These are phyloP conservation scores for Diaporthe citriasiana DNA, from an alignment of 2,329 filamentous ascomycete genomes.

Conservation along the genomic window DNA sequence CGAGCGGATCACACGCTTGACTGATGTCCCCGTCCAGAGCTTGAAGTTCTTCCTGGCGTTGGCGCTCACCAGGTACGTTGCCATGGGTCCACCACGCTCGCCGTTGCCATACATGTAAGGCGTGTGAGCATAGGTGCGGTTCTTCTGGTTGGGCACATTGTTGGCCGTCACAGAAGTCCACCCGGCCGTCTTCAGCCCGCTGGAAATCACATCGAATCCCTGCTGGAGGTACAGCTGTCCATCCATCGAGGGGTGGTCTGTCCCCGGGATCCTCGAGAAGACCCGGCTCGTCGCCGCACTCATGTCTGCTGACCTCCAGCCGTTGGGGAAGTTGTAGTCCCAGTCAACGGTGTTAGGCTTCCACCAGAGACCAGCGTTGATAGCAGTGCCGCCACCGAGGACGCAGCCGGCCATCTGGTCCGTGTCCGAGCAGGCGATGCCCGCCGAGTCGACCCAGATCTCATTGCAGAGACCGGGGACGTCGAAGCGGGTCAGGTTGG, in stretches of 20 bases:
- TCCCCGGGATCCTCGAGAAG: constrained; percentile 80
- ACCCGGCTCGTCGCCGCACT: constrained; percentile 70
- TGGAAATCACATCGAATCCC: constrained; percentile 73
- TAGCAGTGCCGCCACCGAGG: constrained; percentile 71
- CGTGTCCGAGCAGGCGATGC: constrained; percentile 74
- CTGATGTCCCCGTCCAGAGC: constrained; percentile 75
- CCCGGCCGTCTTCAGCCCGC: constrained; percentile 70
- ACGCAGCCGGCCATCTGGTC: constrained; percentile 78
- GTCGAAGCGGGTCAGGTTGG: constrained; percentile 74
- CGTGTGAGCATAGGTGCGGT: constrained; percentile 73
- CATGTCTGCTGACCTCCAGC: constrained; percentile 78
- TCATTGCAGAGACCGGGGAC: constrained; percentile 76
- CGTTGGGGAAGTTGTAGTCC: constrained; percentile 78
- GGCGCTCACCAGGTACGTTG: constrained; percentile 77
- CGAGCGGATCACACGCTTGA: constrained; percentile 75
- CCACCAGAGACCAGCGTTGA: constrained; percentile 77
- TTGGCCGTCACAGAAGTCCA: constrained; percentile 74
- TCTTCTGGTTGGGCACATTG: constrained; percentile 72
- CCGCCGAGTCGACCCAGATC: constrained; percentile 72
- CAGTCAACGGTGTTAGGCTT: constrained; percentile 76
- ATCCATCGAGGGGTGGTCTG: constrained; percentile 75
- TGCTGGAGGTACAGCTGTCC: constrained; percentile 76
- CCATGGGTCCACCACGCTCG: constrained; percentile 77
- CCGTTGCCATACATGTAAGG: constrained; percentile 77
- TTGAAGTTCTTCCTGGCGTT: constrained; percentile 74